Conservation (phyloP, 176 grass and related monocot genomes). For the Melocanna baccifera region DNA sequence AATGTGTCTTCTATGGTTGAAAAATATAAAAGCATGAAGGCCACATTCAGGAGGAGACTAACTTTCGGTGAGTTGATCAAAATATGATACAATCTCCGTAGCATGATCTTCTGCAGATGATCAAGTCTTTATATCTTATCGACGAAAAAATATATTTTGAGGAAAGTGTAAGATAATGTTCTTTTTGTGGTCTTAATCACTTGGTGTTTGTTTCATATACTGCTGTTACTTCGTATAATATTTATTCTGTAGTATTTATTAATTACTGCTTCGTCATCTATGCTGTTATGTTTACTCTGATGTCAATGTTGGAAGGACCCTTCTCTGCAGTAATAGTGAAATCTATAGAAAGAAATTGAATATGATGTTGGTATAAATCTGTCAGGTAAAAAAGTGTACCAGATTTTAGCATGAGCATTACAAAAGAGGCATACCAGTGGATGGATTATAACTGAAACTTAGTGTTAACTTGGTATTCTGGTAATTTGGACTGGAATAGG, state of each 20-base stretch:
- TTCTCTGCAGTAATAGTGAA: slow-evolving; percentile 11
- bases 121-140: slow-evolving; percentile 13
- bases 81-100: slow-evolving; percentile 5
- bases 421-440: background rate
- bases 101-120: background rate
- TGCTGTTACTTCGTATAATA: background rate
- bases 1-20: slow-evolving; percentile 86
- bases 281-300: slow-evolving; percentile 19
- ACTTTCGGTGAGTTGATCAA: slow-evolving; percentile 69
- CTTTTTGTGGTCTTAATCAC: slow-evolving; percentile 2
- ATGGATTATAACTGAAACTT: slow-evolving; percentile 18
- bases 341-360: slow-evolving; percentile 11
- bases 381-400: background rate
- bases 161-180: background rate
- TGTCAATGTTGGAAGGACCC: background rate
- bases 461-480: slow-evolving; percentile 16
- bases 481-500: background rate
- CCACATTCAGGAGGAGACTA: slow-evolving; percentile 79
- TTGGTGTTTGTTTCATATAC: background rate
- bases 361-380: slow-evolving; percentile 20
- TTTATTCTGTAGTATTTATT: slow-evolving; percentile 4
- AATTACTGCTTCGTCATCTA: background rate
- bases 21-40: slow-evolving; percentile 89
- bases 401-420: background rate
- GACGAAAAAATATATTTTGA: background rate